A percentile compares a stretch with the other conserved stretches of the same genome.
Evolutionary conservation across 139 green algal species (phyloP).

Genomic region (Coccomyxa sp.): DNA sequence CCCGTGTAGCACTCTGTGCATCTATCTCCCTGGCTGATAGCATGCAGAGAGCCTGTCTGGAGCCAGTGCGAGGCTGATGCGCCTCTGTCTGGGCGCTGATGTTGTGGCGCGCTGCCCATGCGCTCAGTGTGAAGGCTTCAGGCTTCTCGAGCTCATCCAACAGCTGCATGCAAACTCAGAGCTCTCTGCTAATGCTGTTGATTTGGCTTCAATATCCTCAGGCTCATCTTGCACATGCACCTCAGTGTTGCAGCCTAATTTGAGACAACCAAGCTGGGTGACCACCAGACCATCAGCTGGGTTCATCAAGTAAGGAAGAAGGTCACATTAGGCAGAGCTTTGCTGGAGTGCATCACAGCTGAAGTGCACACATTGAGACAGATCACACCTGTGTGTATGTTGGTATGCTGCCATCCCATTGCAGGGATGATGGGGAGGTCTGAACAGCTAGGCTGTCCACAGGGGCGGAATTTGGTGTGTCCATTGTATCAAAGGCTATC

Average conservation of each 20-base stretch:
- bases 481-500: background rate
- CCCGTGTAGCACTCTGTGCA: too few species aligned
- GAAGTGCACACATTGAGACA: background rate
- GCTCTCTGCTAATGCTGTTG: background rate
- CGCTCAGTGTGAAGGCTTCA: background rate
- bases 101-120: background rate
- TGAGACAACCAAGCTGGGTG: background rate
- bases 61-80: too few species aligned
- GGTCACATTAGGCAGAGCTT: too few species aligned
- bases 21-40: too few species aligned
- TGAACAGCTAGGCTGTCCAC: background rate
- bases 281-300: too few species aligned
- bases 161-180: background rate
- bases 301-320: too few species aligned
- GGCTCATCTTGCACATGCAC: background rate
- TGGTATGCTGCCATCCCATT: background rate
- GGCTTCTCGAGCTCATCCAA: background rate
- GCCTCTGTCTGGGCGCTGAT: too few species aligned
- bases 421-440: background rate
- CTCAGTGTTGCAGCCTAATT: background rate
- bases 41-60: too few species aligned
- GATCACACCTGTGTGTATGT: background rate
- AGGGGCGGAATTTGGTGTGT: background rate
- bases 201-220: background rate
- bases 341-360: background rate